Base-by-base conservation (phyloP, 1,139 yeast species). In the Geotrichum phurueaensis region DNA sequence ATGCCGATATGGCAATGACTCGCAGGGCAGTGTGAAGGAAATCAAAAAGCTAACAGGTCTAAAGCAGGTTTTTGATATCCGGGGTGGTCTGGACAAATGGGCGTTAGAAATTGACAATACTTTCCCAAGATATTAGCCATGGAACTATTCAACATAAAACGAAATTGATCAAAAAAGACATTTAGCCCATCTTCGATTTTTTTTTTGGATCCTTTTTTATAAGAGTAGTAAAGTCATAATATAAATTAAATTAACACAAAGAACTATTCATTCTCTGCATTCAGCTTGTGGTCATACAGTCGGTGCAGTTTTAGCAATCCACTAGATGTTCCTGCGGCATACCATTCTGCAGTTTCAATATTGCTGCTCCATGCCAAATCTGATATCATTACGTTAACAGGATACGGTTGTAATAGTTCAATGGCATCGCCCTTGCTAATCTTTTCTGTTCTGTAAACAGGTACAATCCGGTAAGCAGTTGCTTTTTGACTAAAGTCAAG, bases 1-100 rank as follows among this genome's bases (percentile, higher is more conserved):
- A 18, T 94, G 99, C 72, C 80, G 98, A 49, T 85, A 79, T 70
- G 99, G 99, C 5, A 91, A 90, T 71, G 98, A 94, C 71, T 92
- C 98, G 0, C 94, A 89, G 68, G 73, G 84, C 22, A 96, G 96
- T 0, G 84, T 89, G 0, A 74, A 78, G 63, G 75, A 79, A 55
- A 72, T 94, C 56, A 76, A 79, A 56, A 83, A 81, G 15, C 74
- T 78, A 3, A 75, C 81, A 60, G 84, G 84, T 0, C 74, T 80
- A 27, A 62, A 70, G 0, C 75, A 83, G 18, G 90, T 82, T 0
- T 65, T 58, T 31, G 97, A 94, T 70, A 78, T 94, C 5, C 76
- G 72, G 15, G 98, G 98, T 1, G 99, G 99, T 0, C 75, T 91
- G 43, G 78, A 80, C 62, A 79, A 78, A 66, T 94, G 96, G 90